Conservation (phyloP, 192 early-diverging fungal genomes). For the Spizellomyces sp. region DNA sequence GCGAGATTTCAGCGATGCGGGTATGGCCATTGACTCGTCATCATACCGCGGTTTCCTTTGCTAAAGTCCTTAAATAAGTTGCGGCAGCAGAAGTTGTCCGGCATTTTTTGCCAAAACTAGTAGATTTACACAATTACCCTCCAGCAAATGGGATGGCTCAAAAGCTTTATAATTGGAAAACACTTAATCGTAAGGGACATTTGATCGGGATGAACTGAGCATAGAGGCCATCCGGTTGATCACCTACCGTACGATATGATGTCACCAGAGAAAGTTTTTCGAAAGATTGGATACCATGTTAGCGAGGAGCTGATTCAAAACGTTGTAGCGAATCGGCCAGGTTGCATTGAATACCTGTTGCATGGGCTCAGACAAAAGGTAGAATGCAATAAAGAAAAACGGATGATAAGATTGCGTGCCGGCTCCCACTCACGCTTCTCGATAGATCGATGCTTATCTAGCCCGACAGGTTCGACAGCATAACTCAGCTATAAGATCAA, state of each 20-base stretch:
- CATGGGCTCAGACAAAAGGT: conserved; percentile 50
- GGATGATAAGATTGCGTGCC: not conserved
- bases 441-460: conserved; percentile 1
- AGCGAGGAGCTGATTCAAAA: conserved; percentile 44
- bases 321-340: conserved; percentile 50
- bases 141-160: conserved; percentile 51
- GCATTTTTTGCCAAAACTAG: conserved; percentile 54
- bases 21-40: conserved; percentile 22
- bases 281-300: conserved; percentile 44
- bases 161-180: conserved; percentile 63
- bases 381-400: not conserved
- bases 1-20: conserved; percentile 58
- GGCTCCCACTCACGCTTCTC: not conserved
- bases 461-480: not conserved
- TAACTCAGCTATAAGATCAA: not conserved
- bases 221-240: not conserved
- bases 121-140: conserved; percentile 59
- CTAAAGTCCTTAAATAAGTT: conserved; percentile 30
- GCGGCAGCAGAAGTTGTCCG: conserved; percentile 51
- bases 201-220: not conserved
- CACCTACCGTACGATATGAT: not conserved
- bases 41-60: not conserved
- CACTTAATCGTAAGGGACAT: conserved; percentile 45
- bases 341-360: conserved; percentile 51
- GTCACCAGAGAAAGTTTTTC: conserved; percentile 52